phyloP scores from a whole-genome alignment of 2,329 filamentous ascomycete species.

The Teratosphaeria epicoccoides region DNA sequence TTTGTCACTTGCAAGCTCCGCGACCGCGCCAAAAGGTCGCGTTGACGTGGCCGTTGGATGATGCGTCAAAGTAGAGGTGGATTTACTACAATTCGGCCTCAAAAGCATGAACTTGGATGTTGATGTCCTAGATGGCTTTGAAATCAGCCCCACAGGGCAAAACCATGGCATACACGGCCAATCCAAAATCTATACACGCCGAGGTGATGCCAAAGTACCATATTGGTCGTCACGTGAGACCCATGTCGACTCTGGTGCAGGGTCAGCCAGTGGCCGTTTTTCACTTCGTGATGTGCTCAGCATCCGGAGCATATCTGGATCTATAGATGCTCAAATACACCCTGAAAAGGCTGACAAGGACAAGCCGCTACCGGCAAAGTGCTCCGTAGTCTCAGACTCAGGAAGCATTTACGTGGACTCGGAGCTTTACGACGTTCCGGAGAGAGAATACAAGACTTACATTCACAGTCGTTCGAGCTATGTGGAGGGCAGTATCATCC shows the following conservation, averaged over 20 bases:
- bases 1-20: constrained; percentile 12
- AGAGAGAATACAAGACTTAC: constrained; percentile 32
- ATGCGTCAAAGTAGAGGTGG: constrained; percentile 26
- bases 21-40: constrained; percentile 13
- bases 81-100: constrained; percentile 27
- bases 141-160: constrained; percentile 2
- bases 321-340: constrained; percentile 30
- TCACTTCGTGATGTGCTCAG: constrained; percentile 31
- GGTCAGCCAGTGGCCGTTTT: constrained; percentile 33
- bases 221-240: constrained; percentile 29
- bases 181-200: constrained; percentile 26
- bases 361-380: constrained; percentile 26
- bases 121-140: constrained; percentile 25
- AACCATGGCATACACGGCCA: constrained; percentile 17
- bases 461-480: constrained; percentile 30
- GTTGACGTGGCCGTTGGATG: constrained; percentile 29
- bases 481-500: constrained; percentile 31
- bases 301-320: constrained; percentile 32
- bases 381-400: constrained; percentile 25
- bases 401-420: constrained; percentile 30
- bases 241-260: constrained; percentile 30
- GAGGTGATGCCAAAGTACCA: constrained; percentile 24
- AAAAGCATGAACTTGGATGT: constrained; percentile 29
- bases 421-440: constrained; percentile 19
- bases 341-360: constrained; percentile 26